Conservation (phyloP, 345 rosid species). For the Gossypium arboreum region DNA sequence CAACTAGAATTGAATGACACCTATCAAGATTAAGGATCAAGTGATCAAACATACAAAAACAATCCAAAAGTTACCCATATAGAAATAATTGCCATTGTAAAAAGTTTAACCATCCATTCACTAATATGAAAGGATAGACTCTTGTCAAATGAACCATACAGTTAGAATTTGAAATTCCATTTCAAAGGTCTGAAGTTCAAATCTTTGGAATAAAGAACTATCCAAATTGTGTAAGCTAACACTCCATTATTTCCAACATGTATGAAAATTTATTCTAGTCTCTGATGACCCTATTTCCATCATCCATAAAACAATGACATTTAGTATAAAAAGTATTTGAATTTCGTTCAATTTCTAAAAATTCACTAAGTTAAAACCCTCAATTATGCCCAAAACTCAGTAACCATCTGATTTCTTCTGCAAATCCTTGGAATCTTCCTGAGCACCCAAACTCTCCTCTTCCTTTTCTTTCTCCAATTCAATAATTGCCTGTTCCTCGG, state of each 20-base stretch:
- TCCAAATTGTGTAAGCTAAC: not conserved
- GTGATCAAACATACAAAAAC: not conserved
- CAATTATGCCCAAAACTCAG: not conserved
- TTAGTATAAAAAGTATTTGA: not conserved
- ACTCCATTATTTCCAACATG: not conserved
- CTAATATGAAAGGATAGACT: not conserved
- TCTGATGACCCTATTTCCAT: not conserved
- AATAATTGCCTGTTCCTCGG: constrained; percentile 47
- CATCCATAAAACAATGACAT: not conserved
- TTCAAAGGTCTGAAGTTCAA: not conserved
- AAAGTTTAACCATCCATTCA: not conserved
- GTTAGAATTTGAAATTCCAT: not conserved
- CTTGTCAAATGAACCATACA: not conserved
- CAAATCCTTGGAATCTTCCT: constrained; percentile 2
- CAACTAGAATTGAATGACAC: not conserved
- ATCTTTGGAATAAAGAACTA: not conserved
- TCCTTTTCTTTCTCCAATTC: constrained; percentile 43
- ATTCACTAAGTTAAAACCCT: not conserved
- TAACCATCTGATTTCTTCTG: constrained; percentile 13
- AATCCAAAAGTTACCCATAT: not conserved
- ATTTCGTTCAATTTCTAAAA: not conserved
- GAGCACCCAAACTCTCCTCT: not conserved
- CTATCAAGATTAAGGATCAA: not conserved
- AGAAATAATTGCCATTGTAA: not conserved
- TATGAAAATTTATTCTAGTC: constrained; percentile 1